Percentiles rank a stretch among this genome's conserved stretches.
These are phyloP conservation scores for Eucommia ulmoides DNA, from an alignment of 257 asterid species.

Conservation along the genomic window DNA sequence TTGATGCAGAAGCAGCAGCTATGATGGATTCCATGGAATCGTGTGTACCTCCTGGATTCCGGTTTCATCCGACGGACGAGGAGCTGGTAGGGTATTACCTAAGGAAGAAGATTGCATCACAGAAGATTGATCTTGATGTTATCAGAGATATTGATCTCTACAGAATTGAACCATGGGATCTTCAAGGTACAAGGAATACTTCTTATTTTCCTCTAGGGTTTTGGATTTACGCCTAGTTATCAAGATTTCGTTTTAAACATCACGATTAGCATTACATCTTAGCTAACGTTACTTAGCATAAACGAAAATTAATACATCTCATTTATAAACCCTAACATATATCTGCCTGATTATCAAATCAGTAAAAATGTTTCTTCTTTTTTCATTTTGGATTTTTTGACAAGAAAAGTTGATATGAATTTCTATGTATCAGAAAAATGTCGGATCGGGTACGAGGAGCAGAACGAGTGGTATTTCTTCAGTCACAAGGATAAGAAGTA, in stretches of 20 bases:
- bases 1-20: slow-evolving; percentile 23
- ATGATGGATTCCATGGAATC: slow-evolving; percentile 38
- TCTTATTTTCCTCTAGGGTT: slow-evolving; percentile 8
- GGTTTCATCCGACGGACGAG: slow-evolving; percentile 68
- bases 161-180: slow-evolving; percentile 78
- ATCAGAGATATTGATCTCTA: slow-evolving; percentile 65
- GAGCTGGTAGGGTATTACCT: slow-evolving; percentile 66
- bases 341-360: background rate
- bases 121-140: slow-evolving; percentile 66
- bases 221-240: no score
- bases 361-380: background rate
- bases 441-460: slow-evolving; percentile 58
- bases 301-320: background rate
- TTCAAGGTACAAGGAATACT: slow-evolving; percentile 31
- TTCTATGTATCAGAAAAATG: slow-evolving; percentile 35
- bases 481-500: slow-evolving; percentile 62
- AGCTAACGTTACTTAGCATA: no score
- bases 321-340: background rate
- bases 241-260: no score
- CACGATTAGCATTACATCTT: no score
- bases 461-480: slow-evolving; percentile 63
- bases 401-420: slow-evolving; percentile 1
- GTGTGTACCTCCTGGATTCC: slow-evolving; percentile 73
- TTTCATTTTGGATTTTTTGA: background rate
- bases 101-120: slow-evolving; percentile 58